phyloP scores from a whole-genome alignment of 2,329 filamentous ascomycete species.

The Cytospora schulzeri region DNA sequence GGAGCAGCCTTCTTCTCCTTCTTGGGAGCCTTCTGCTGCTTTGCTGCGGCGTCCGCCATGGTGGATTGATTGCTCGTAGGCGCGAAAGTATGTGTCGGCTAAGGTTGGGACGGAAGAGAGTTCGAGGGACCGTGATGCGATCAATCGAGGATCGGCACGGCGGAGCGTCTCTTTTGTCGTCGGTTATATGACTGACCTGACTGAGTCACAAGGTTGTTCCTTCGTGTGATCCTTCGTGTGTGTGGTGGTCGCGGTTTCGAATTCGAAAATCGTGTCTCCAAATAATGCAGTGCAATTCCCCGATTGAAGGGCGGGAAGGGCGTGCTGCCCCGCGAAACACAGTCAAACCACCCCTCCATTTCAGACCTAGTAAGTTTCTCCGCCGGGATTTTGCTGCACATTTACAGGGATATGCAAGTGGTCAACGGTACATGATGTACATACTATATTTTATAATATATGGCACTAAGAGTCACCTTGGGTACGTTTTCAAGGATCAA shows the following conservation, averaged over 20 bases:
- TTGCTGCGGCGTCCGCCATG: slow-evolving; percentile 25
- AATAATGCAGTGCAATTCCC: not conserved
- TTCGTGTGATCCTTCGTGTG: not conserved
- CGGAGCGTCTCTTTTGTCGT: not conserved
- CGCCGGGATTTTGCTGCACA: not conserved
- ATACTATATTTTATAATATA: no score
- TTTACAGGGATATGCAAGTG: no score
- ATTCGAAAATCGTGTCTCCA: not conserved
- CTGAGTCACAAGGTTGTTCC: not conserved
- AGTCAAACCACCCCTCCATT: not conserved
- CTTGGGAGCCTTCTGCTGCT: slow-evolving; percentile 39
- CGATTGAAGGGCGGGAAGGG: not conserved
- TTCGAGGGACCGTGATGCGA: not conserved
- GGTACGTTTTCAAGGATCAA: not conserved
- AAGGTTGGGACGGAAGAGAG: not conserved
- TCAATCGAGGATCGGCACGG: not conserved
- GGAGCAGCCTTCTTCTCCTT: slow-evolving; percentile 54
- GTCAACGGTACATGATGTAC: not conserved
- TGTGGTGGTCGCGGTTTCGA: not conserved
- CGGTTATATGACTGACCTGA: not conserved
- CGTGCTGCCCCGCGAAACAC: not conserved
- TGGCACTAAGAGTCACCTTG: not conserved
- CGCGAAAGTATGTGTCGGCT: not conserved
- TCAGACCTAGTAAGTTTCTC: not conserved
- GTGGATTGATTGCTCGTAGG: not conserved